Conservation (phyloP, 148 eudicot species). For the Rhododendron ferrugineum region DNA sequence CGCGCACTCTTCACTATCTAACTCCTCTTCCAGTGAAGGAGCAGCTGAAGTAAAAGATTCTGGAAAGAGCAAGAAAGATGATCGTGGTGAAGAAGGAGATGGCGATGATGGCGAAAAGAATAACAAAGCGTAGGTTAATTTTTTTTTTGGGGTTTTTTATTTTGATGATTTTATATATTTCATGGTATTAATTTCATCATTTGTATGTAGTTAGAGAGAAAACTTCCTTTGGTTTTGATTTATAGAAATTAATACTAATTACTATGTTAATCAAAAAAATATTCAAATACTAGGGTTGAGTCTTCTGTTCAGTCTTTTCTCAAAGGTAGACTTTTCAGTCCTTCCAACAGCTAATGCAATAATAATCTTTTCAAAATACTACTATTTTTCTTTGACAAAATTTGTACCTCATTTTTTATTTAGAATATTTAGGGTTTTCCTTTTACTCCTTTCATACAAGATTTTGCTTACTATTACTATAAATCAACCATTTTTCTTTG, state of each 20-base stretch:
- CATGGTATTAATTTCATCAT: background rate
- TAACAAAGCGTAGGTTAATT: conserved; percentile 1
- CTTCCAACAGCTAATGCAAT: background rate
- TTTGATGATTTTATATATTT: background rate
- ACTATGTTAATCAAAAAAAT: background rate
- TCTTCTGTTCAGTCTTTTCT: background rate
- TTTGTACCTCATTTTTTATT: background rate
- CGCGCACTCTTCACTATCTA: background rate
- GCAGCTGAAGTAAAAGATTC: background rate
- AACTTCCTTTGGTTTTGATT: background rate
- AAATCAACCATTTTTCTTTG: background rate
- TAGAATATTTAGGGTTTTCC: background rate
- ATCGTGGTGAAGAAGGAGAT: background rate
- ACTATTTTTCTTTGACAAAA: background rate
- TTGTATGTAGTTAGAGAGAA: background rate
- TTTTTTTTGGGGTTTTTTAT: background rate
- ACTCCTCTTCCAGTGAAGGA: background rate
- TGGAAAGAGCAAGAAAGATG: conserved; percentile 1
- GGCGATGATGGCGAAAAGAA: conserved; percentile 6
- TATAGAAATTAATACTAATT: background rate
- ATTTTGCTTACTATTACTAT: background rate
- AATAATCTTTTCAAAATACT: background rate
- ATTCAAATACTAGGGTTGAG: background rate
- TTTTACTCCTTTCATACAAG: background rate
- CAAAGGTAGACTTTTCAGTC: background rate